These are phyloP conservation scores for Cyanodermella asteris DNA, from an alignment of 2,329 filamentous ascomycete genomes.

Conservation along the genomic window DNA sequence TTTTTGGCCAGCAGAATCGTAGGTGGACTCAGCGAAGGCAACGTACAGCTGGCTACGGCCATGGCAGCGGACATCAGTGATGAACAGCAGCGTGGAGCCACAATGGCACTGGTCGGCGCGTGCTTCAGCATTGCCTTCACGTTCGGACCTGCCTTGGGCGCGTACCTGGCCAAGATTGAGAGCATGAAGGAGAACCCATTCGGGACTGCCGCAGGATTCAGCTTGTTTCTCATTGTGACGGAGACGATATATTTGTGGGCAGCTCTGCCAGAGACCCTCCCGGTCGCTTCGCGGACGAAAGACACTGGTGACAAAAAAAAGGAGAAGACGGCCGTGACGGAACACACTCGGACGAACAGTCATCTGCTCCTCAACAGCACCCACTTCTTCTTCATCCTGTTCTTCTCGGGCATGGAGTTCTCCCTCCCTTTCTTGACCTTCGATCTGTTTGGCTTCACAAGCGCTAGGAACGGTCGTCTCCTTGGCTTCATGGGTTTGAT, in stretches of 20 bases:
- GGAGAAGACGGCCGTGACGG: constrained; percentile 10
- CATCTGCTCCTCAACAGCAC: constrained; percentile 62
- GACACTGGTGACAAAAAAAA: constrained; percentile 10
- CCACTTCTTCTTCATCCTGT: constrained; percentile 80
- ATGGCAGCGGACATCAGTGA: constrained; percentile 94
- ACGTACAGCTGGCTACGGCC: constrained; percentile 85
- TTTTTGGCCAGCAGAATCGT: constrained; percentile 87
- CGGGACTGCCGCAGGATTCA: constrained; percentile 75
- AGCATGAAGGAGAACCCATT: constrained; percentile 78
- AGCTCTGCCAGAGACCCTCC: constrained; percentile 68
- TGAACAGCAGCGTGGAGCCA: constrained; percentile 59
- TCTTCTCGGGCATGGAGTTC: constrained; percentile 97
- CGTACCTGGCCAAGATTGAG: constrained; percentile 57
- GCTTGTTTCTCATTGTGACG: constrained; percentile 57
- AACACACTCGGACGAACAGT: constrained; percentile 48
- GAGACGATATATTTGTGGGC: constrained; percentile 80
- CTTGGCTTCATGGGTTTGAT: constrained; percentile 82
- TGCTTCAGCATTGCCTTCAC: constrained; percentile 97
- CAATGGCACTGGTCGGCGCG: constrained; percentile 88
- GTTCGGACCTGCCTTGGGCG: constrained; percentile 79
- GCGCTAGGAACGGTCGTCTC: constrained; percentile 60
- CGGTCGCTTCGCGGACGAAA: constrained; percentile 24
- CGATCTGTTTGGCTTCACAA: constrained; percentile 67
- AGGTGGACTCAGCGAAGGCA: constrained; percentile 85
- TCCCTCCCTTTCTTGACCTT: constrained; percentile 95